Base-by-base conservation (phyloP, 129 eudicot genomes). In the Tagetes erecta region DNA sequence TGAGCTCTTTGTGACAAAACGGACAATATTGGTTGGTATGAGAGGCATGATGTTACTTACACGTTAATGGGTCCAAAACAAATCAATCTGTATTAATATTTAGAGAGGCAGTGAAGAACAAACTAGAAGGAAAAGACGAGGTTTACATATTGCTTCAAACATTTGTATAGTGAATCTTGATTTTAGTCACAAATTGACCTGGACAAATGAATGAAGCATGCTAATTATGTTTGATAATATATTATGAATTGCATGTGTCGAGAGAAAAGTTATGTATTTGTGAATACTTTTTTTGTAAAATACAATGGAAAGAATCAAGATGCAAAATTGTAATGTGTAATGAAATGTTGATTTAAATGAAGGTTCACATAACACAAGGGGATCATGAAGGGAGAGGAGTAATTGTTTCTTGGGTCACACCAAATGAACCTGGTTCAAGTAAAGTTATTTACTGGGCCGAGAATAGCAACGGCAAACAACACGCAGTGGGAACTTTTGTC, bases 331-430 rank as follows among this genome's bases (percentile, higher is more conserved):
- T 38, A 44, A 78, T n/a, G 30, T 13, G 3, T 50, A 3, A 65
- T 44, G 11, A 73, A 60, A 64, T 58, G 11, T 75, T 64, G 62
- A 12, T 47, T 45, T 59, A 0, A 71, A 14, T 83, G 68, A 67
- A 92, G 98, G 98, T 92, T 77, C 96, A 90, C 80, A 87, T 92
- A 78, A 92, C 96, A 46, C 98, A 92, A 92, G 98, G 98, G 33
- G 96, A 92, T 71, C 87, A 80, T 37, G 87, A 84, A 44, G 98
- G 98, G 44, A 89, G 70, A 45, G 96, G 80, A 3, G 90, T 92
- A 74, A 89, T 92, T 36, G 71, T 92, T 56, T 92, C 96, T 37
- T 92, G 98, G 96, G 79, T 84, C 35, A 92, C 98, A 47, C 84
- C 89, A 0, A 81, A 84, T 49, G 96, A 92, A 82, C 86, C 95